phyloP scores from a whole-genome alignment of 805 yeast genomes.

The Nakazawaea ernobii region DNA sequence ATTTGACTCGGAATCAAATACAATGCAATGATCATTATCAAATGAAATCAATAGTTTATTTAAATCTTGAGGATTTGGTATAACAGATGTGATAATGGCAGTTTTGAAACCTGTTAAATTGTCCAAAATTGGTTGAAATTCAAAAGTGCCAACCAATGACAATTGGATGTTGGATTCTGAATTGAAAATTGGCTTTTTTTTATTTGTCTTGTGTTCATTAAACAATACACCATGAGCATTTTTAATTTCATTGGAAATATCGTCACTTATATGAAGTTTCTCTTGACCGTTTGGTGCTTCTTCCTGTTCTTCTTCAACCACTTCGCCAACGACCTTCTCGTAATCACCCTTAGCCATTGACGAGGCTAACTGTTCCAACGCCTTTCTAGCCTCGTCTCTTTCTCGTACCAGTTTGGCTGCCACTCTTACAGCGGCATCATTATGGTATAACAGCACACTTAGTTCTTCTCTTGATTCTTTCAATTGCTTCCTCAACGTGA shows the following conservation, averaged over 20 bases:
- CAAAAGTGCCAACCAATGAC: not conserved
- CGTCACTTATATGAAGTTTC: constrained; percentile 6
- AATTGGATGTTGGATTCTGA: constrained; percentile 4
- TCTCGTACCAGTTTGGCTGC: constrained; percentile 73
- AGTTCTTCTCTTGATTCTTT: constrained; percentile 63
- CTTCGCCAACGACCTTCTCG: not conserved
- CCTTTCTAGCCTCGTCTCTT: constrained; percentile 65
- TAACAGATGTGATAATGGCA: constrained; percentile 1
- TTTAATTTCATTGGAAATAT: constrained; percentile 5
- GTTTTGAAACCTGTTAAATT: constrained; percentile 8
- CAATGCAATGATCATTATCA: constrained; percentile 7
- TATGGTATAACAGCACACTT: constrained; percentile 71
- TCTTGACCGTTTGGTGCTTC: constrained; percentile 2
- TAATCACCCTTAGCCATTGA: constrained; percentile 27
- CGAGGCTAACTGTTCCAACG: constrained; percentile 50
- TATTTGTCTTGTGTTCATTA: constrained; percentile 17
- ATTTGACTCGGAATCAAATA: not conserved
- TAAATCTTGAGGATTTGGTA: not conserved
- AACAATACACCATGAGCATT: constrained; percentile 17
- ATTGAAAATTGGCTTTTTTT: constrained; percentile 13
- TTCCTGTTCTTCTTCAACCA: constrained; percentile 19
- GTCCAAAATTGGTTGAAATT: not conserved
- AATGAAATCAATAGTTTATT: not conserved
- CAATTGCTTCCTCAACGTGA: constrained; percentile 68
- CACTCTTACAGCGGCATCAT: constrained; percentile 87